Percentiles rank a stretch among this genome's conserved stretches.
Conservation (phyloP, 805 yeast species). For the baker's yeast (Saccharomyces cerevisiae) region DNA sequence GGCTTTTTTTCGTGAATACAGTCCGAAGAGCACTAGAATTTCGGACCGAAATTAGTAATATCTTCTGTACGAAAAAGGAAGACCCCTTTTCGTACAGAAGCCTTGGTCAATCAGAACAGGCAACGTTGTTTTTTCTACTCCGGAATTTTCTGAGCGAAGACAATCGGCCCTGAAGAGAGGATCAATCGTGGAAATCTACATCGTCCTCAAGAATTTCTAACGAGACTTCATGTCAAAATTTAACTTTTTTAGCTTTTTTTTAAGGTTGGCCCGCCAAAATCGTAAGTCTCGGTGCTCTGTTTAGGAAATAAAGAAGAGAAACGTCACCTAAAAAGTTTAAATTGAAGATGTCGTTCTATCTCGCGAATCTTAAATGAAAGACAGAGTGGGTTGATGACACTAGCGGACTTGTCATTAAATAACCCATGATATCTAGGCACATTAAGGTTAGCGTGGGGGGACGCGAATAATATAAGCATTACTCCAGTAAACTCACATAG, state of each 20-base stretch:
- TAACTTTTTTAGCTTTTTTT: neutral
- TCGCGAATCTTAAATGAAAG: neutral
- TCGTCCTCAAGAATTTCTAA: neutral
- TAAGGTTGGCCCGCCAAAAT: neutral
- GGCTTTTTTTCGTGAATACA: neutral
- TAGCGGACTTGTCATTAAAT: neutral
- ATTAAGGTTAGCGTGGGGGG: neutral
- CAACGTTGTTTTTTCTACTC: neutral
- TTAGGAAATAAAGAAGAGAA: neutral
- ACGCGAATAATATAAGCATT: neutral
- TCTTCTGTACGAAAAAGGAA: neutral
- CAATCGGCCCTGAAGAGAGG: neutral
- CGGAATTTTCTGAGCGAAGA: neutral
- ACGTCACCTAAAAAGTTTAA: neutral
- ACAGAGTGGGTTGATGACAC: neutral
- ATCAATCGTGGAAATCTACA: neutral
- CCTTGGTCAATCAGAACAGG: neutral
- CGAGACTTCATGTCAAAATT: neutral
- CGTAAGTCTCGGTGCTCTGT: neutral
- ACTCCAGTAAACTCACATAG: neutral
- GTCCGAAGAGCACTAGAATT: neutral
- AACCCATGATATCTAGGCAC: neutral
- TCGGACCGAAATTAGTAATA: neutral
- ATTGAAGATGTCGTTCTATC: neutral
- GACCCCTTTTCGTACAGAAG: neutral